These are phyloP conservation scores for Xerocomus amazonicus DNA, from an alignment of 1,284 basidiomycete species.

Conservation along the genomic window DNA sequence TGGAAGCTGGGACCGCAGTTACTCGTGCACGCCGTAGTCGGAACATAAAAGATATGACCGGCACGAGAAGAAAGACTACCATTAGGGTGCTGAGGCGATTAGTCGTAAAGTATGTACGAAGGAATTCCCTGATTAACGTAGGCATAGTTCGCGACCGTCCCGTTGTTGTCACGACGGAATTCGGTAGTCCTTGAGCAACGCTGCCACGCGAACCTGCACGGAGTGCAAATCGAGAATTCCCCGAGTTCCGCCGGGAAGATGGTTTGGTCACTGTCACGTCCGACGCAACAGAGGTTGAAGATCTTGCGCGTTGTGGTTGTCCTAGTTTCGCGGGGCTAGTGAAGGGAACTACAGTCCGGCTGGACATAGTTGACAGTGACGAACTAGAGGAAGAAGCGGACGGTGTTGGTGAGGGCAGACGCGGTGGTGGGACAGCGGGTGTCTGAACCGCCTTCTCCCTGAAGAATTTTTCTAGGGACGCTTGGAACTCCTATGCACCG, in stretches of 20 bases:
- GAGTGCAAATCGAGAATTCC: slow-evolving; percentile 6
- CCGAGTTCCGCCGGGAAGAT: slow-evolving; percentile 6
- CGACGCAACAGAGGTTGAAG: slow-evolving; percentile 22
- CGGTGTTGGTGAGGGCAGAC: slow-evolving; percentile 32
- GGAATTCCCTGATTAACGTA: slow-evolving; percentile 42
- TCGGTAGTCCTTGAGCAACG: slow-evolving; percentile 26
- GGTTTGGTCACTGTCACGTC: slow-evolving; percentile 28
- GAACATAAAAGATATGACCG: slow-evolving; percentile 56
- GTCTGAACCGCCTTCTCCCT: slow-evolving; percentile 9
- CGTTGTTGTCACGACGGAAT: slow-evolving; percentile 17
- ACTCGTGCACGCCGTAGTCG: slow-evolving; percentile 40
- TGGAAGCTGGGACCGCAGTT: slow-evolving; percentile 29
- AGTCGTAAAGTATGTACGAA: slow-evolving; percentile 46
- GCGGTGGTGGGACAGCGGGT: slow-evolving; percentile 14
- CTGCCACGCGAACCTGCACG: slow-evolving; percentile 18
- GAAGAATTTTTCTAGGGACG: slow-evolving; percentile 35
- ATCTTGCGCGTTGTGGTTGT: slow-evolving; percentile 22
- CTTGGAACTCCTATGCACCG: slow-evolving; percentile 40
- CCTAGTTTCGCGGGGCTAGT: slow-evolving; percentile 25
- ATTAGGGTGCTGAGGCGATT: slow-evolving; percentile 47
- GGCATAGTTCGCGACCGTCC: slow-evolving; percentile 43
- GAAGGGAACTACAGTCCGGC: slow-evolving; percentile 51
- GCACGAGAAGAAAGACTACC: slow-evolving; percentile 57
- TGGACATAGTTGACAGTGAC: slow-evolving; percentile 54
- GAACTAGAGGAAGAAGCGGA: slow-evolving; percentile 48